Conservation (phyloP, 371 early-diverging fungal genomes). For the Syncephalastrum monosporum region DNA sequence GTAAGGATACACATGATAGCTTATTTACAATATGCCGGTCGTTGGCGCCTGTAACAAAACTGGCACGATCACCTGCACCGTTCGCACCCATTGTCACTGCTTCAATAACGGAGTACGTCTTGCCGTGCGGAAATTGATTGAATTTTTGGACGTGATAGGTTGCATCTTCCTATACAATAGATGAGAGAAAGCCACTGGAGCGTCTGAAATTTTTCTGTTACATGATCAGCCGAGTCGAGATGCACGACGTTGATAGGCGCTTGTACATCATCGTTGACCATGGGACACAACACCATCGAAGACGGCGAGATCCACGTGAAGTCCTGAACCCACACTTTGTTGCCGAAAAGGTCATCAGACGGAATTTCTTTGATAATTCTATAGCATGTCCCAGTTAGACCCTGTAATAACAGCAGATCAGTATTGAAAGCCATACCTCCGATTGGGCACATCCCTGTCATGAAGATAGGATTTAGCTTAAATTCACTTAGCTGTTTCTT, state of each 20-base stretch:
- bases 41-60: conserved; percentile 36
- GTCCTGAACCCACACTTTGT: conserved; percentile 1
- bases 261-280: conserved; percentile 2
- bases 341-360: too few relatives aligned
- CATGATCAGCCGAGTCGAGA: conserved; percentile 11
- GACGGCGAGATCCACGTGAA: not conserved
- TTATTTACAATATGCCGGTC: conserved; percentile 34
- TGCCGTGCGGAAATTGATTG: conserved; percentile 27
- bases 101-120: conserved; percentile 21
- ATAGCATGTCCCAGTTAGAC: conserved; percentile 19
- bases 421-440: conserved; percentile 7
- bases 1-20: not conserved
- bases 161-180: conserved; percentile 15
- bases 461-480: not conserved
- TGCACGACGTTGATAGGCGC: conserved; percentile 16
- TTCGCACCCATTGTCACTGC: conserved; percentile 16
- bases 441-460: conserved; percentile 18
- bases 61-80: conserved; percentile 14
- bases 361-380: not conserved
- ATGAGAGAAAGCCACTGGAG: not conserved
- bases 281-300: conserved; percentile 2
- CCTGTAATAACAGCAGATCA: conserved; percentile 18
- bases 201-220: conserved; percentile 1
- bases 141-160: conserved; percentile 24
- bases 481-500: not conserved